A percentile compares a stretch with the other conserved stretches of the same genome.
Evolutionary conservation across 768 basidiomycete species (phyloP).

Genomic region (Tulasnella sp.): DNA sequence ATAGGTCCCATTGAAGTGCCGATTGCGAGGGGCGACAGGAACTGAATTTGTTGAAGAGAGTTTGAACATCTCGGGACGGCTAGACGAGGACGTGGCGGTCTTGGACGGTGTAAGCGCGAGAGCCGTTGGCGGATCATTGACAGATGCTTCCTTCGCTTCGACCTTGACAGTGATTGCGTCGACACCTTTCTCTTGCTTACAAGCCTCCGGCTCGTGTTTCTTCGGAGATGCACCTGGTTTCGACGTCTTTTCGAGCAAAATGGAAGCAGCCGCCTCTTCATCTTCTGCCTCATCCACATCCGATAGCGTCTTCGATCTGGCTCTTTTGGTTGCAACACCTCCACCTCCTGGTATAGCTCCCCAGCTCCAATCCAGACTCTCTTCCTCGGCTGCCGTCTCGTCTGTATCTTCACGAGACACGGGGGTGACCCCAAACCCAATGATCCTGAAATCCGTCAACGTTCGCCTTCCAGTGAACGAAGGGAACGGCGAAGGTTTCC

Average conservation of each 20-base stretch:
- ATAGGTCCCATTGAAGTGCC: constrained; percentile 13
- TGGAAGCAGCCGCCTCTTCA: not conserved
- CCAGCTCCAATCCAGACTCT: constrained; percentile 79
- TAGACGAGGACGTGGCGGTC: constrained; percentile 20
- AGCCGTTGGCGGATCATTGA: constrained; percentile 18
- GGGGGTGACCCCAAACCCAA: constrained; percentile 35
- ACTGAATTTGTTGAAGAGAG: constrained; percentile 13
- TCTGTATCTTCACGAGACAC: constrained; percentile 27
- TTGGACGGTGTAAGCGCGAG: not conserved
- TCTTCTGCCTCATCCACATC: not conserved
- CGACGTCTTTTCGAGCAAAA: not conserved
- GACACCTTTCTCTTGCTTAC: not conserved
- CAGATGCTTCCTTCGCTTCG: constrained; percentile 31
- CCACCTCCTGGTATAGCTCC: constrained; percentile 33
- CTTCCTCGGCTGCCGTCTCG: constrained; percentile 36
- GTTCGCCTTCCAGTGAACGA: constrained; percentile 56
- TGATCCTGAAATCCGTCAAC: constrained; percentile 95
- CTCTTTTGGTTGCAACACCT: constrained; percentile 9
- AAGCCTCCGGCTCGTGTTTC: constrained; percentile 26
- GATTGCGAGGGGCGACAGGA: constrained; percentile 19
- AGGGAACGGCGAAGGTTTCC: constrained; percentile 20
- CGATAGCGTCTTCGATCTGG: constrained; percentile 7
- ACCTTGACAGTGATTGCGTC: constrained; percentile 24
- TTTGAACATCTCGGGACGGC: constrained; percentile 16
- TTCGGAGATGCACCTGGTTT: constrained; percentile 21